Conservation (phyloP, 2,329 filamentous ascomycete genomes). For the Trichoderma harzianum region DNA sequence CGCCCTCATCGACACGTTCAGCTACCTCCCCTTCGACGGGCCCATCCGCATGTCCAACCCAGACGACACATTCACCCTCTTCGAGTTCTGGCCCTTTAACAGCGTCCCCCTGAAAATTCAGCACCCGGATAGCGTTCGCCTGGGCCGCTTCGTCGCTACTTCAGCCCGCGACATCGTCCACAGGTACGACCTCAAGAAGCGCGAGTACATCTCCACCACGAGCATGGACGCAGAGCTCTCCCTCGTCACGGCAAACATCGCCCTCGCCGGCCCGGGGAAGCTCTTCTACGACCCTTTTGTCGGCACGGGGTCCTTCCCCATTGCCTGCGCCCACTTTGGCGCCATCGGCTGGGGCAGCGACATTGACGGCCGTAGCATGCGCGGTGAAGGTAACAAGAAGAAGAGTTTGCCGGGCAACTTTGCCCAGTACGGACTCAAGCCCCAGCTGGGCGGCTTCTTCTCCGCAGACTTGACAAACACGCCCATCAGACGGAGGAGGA, state of each 20-base stretch:
- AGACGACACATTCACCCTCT: conserved; percentile 72
- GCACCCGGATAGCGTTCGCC: conserved; percentile 59
- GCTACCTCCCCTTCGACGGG: conserved; percentile 73
- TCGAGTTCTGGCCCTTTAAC: conserved; percentile 72
- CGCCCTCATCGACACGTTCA: conserved; percentile 78
- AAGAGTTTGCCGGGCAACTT: conserved; percentile 67
- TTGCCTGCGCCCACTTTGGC: conserved; percentile 88
- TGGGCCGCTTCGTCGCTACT: conserved; percentile 68
- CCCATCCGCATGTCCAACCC: conserved; percentile 72
- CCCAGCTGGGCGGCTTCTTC: conserved; percentile 71
- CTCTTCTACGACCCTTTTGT: conserved; percentile 94
- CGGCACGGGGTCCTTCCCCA: conserved; percentile 87
- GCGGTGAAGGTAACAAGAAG: conserved; percentile 60
- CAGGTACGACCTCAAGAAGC: conserved; percentile 87
- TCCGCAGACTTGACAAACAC: conserved; percentile 85
- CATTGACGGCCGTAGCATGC: conserved; percentile 86
- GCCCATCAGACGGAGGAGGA: conserved; percentile 60
- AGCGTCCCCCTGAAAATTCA: conserved; percentile 45
- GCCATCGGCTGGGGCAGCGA: conserved; percentile 82
- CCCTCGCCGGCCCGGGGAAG: conserved; percentile 75
- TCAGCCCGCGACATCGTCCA: conserved; percentile 65
- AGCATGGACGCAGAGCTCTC: conserved; percentile 96
- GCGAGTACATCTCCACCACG: conserved; percentile 90
- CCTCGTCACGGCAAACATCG: conserved; percentile 87
- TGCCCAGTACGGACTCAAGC: conserved; percentile 70